Percentiles rank a stretch among this genome's conserved stretches.
Evolutionary conservation across 441 rosid genomes (phyloP).

Genomic region (Gossypium trilobum): DNA sequence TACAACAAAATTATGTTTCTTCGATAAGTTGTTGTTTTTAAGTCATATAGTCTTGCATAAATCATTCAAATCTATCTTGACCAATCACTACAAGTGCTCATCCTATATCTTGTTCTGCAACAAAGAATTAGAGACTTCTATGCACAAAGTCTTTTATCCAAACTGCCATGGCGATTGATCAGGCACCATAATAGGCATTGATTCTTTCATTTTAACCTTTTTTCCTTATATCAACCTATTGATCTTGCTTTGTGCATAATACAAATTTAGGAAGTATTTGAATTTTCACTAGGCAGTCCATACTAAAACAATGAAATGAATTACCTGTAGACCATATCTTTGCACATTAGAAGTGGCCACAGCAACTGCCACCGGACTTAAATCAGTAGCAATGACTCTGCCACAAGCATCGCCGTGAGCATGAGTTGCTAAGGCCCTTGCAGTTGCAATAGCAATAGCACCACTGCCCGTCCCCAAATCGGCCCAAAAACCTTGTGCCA

Average conservation of each 20-base stretch:
- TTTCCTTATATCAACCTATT: background rate
- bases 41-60: background rate
- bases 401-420: conserved; percentile 20
- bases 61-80: background rate
- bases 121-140: background rate
- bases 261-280: background rate
- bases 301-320: background rate
- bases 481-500: conserved; percentile 36
- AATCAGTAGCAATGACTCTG: conserved; percentile 65
- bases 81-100: background rate
- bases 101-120: background rate
- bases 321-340: conserved; percentile 63
- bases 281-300: background rate
- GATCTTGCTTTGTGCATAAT: background rate
- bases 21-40: background rate
- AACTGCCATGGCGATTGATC: background rate
- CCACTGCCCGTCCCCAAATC: conserved; percentile 25
- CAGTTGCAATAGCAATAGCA: conserved; percentile 13
- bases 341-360: conserved; percentile 55
- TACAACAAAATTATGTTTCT: background rate
- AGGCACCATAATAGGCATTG: background rate
- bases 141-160: background rate
- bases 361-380: conserved; percentile 51
- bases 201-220: background rate
- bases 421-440: background rate